Percentiles rank a stretch among this genome's conserved stretches.
Conservation (phyloP, 2,329 filamentous ascomycete genomes). For the Claviceps humidiphila region DNA sequence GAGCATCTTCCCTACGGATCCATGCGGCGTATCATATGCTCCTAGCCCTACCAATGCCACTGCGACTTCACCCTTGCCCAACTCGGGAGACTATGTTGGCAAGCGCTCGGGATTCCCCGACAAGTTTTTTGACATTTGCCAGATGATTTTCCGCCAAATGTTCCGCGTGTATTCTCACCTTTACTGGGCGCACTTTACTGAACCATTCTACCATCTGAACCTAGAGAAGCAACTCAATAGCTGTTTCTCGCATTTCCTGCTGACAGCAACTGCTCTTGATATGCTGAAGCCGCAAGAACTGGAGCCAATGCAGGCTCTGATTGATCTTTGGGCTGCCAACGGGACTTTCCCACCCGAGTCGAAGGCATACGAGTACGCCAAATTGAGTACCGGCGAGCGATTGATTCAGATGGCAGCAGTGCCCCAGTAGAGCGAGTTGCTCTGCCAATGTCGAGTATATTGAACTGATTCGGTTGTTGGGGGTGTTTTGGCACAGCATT, state of each 20-base stretch:
- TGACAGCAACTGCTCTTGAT: slow-evolving; percentile 66
- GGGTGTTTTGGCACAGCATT: not conserved
- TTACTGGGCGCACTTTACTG: slow-evolving; percentile 89
- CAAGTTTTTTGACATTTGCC: slow-evolving; percentile 80
- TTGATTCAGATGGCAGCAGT: slow-evolving; percentile 36
- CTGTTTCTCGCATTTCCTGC: slow-evolving; percentile 74
- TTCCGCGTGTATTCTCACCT: slow-evolving; percentile 96
- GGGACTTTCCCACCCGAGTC: slow-evolving; percentile 72
- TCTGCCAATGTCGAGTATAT: not conserved
- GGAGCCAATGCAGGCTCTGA: slow-evolving; percentile 89
- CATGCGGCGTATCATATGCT: slow-evolving; percentile 53
- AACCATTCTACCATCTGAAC: slow-evolving; percentile 74
- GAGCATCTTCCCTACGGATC: slow-evolving; percentile 80
- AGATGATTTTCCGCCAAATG: slow-evolving; percentile 94
- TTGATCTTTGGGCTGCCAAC: slow-evolving; percentile 83
- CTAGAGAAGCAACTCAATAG: slow-evolving; percentile 72
- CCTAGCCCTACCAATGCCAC: slow-evolving; percentile 46
- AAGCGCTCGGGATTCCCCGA: slow-evolving; percentile 87
- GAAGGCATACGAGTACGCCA: slow-evolving; percentile 53
- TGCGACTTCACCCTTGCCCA: slow-evolving; percentile 48
- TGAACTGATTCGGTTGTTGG: not conserved
- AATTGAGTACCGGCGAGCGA: slow-evolving; percentile 45
- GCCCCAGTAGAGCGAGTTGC: slow-evolving; percentile 12
- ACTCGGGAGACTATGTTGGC: slow-evolving; percentile 64
- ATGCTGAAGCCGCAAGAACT: slow-evolving; percentile 81